Conservation (phyloP, 2,329 filamentous ascomycete species). For the Trichophyton verrucosum region DNA sequence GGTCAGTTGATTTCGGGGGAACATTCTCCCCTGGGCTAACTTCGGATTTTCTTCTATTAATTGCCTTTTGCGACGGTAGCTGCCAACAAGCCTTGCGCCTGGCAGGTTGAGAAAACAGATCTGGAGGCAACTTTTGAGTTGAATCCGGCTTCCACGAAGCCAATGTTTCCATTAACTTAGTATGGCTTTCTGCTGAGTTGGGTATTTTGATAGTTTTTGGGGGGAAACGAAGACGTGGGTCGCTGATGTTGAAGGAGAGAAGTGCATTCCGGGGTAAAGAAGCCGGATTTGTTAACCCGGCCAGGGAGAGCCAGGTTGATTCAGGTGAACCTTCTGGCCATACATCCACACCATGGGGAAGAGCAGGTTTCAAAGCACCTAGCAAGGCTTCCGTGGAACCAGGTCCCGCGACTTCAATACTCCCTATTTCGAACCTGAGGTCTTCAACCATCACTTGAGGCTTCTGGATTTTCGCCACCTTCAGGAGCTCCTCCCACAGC, state of each 20-base stretch:
- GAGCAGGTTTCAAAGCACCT: slow-evolving; percentile 49
- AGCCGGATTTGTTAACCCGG: slow-evolving; percentile 52
- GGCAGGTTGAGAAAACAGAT: slow-evolving; percentile 55
- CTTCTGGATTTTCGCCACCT: slow-evolving; percentile 47
- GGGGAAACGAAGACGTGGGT: slow-evolving; percentile 71
- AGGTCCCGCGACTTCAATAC: slow-evolving; percentile 58
- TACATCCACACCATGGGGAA: slow-evolving; percentile 18
- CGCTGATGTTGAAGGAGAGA: slow-evolving; percentile 59
- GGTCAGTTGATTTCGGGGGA: slow-evolving; percentile 48
- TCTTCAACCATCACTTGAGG: slow-evolving; percentile 53
- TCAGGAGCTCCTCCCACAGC: slow-evolving; percentile 50
- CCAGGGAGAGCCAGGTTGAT: slow-evolving; percentile 30
- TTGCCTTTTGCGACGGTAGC: slow-evolving; percentile 61
- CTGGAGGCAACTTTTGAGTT: slow-evolving; percentile 27
- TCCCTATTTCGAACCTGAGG: slow-evolving; percentile 58
- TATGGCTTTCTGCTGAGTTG: slow-evolving; percentile 23
- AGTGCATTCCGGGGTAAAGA: slow-evolving; percentile 57
- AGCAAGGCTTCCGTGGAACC: slow-evolving; percentile 67
- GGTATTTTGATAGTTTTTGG: slow-evolving; percentile 43
- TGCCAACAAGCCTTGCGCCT: slow-evolving; percentile 54
- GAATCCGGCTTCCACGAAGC: slow-evolving; percentile 56
- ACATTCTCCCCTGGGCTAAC: slow-evolving; percentile 52
- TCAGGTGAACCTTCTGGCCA: slow-evolving; percentile 22
- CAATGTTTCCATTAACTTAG: slow-evolving; percentile 46
- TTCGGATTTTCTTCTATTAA: slow-evolving; percentile 62